phyloP scores from a whole-genome alignment of 1,284 basidiomycete genomes.

The Quambalaria eucalypti region DNA sequence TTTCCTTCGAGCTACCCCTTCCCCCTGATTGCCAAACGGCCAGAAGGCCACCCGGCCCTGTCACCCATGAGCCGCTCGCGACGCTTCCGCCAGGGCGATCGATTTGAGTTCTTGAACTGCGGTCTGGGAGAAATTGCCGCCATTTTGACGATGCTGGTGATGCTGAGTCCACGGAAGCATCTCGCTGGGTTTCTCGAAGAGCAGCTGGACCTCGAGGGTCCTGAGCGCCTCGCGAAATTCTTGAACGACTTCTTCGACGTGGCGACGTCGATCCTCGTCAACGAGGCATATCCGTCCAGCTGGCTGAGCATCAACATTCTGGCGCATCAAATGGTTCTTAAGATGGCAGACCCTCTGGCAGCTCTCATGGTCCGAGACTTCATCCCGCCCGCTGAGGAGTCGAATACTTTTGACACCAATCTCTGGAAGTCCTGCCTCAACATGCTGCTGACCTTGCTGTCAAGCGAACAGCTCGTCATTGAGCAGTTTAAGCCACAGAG shows the following conservation, averaged over 20 bases:
- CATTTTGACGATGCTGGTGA: slow-evolving; percentile 71
- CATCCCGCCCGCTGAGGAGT: slow-evolving; percentile 59
- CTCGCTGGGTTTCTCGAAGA: slow-evolving; percentile 63
- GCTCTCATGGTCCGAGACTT: slow-evolving; percentile 70
- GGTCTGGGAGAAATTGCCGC: slow-evolving; percentile 76
- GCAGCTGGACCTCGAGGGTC: slow-evolving; percentile 33
- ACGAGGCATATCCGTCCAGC: slow-evolving; percentile 77
- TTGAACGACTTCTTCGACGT: slow-evolving; percentile 73
- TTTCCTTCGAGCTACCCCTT: slow-evolving; percentile 93
- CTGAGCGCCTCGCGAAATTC: slow-evolving; percentile 55
- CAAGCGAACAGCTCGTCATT: slow-evolving; percentile 81
- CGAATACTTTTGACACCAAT: slow-evolving; percentile 62
- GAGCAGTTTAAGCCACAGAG: slow-evolving; percentile 89
- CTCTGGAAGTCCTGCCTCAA: slow-evolving; percentile 76
- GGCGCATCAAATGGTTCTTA: slow-evolving; percentile 76
- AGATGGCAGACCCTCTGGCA: slow-evolving; percentile 74
- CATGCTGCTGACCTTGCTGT: slow-evolving; percentile 73
- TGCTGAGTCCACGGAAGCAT: slow-evolving; percentile 68
- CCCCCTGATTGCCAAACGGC: slow-evolving; percentile 63
- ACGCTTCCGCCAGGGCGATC: slow-evolving; percentile 16
- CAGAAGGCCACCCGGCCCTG: slow-evolving; percentile 49
- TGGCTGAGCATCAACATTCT: slow-evolving; percentile 91
- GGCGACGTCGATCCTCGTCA: slow-evolving; percentile 69
- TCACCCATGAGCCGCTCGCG: slow-evolving; percentile 23
- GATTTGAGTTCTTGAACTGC: slow-evolving; percentile 57